Evolutionary conservation across 2,329 filamentous ascomycete species (phyloP).

Genomic region (Dryadomyces quercivorus): DNA sequence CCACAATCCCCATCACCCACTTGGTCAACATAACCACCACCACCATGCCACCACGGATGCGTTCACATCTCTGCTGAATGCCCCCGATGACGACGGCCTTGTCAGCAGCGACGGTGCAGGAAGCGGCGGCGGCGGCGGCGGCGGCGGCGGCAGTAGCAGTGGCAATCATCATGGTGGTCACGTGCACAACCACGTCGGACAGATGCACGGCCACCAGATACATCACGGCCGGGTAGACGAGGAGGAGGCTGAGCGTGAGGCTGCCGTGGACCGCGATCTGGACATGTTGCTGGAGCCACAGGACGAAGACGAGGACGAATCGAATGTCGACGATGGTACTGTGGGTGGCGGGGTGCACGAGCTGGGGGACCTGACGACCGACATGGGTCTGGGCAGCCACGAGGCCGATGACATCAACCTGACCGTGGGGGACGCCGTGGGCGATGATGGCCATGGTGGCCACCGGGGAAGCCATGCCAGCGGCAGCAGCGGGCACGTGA

Average conservation of each 20-base stretch:
- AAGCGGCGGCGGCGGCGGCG: neutral
- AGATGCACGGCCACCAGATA: constrained; percentile 1
- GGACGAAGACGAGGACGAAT: constrained; percentile 26
- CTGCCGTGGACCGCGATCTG: constrained; percentile 32
- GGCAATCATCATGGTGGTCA: neutral
- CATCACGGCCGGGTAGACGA: constrained; percentile 11
- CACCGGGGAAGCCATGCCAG: neutral
- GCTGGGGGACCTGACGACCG: neutral
- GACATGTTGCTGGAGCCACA: constrained; percentile 39
- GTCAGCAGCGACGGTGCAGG: constrained; percentile 4
- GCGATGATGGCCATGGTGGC: constrained; percentile 2
- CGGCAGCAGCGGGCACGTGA: neutral
- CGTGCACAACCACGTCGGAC: constrained; percentile 4
- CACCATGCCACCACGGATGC: constrained; percentile 29
- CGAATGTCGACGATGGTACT: neutral
- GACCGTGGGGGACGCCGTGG: neutral
- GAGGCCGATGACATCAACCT: constrained; percentile 1
- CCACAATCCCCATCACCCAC: constrained; percentile 20
- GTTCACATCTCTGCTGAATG: constrained; percentile 42
- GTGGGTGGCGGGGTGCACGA: neutral
- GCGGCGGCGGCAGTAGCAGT: neutral
- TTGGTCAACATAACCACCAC: constrained; percentile 12
- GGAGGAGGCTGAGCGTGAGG: constrained; percentile 24
- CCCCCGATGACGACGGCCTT: constrained; percentile 23
- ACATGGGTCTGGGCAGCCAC: neutral